Evolutionary conservation across 768 basidiomycete genomes (phyloP).

Genomic region (Holtermanniella nyarrowii): DNA sequence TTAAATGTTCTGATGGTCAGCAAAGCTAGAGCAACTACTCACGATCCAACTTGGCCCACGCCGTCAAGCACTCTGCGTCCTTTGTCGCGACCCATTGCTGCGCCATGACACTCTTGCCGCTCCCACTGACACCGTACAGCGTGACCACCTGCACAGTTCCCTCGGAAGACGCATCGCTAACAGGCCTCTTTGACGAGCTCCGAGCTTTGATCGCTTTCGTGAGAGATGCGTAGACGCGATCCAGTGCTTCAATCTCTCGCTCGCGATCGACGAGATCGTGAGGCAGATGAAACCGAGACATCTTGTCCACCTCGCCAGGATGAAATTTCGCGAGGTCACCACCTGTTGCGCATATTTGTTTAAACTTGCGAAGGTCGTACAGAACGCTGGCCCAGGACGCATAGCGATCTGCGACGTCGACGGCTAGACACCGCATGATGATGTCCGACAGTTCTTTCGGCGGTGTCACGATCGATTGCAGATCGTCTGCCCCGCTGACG

Average conservation of each 20-base stretch:
- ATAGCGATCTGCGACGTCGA: constrained; percentile 29
- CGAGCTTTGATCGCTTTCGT: neutral
- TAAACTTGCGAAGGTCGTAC: constrained; percentile 22
- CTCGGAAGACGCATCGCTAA: neutral
- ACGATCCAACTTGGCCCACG: constrained; percentile 50
- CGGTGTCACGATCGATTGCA: too few relatives aligned
- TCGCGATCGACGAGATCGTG: constrained; percentile 10
- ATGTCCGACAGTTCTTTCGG: constrained; percentile 21
- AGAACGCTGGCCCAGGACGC: constrained; percentile 17
- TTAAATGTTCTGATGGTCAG: constrained; percentile 44
- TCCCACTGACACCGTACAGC: constrained; percentile 17
- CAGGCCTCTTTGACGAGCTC: neutral
- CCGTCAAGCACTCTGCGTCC: constrained; percentile 10
- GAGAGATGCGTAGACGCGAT: neutral
- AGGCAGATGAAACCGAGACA: constrained; percentile 14
- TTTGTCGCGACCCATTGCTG: constrained; percentile 8
- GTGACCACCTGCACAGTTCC: constrained; percentile 3
- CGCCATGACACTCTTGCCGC: constrained; percentile 16
- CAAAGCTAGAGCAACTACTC: neutral
- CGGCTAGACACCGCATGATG: constrained; percentile 20
- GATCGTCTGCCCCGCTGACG: too few relatives aligned
- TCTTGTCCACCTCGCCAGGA: constrained; percentile 18
- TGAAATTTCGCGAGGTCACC: constrained; percentile 11
- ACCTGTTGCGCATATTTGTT: constrained; percentile 8
- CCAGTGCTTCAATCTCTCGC: constrained; percentile 6